Evolutionary conservation across 441 rosid species (phyloP), one percentile per base, ranked within the genome.

Genomic region (Capsella rubella): DNA sequence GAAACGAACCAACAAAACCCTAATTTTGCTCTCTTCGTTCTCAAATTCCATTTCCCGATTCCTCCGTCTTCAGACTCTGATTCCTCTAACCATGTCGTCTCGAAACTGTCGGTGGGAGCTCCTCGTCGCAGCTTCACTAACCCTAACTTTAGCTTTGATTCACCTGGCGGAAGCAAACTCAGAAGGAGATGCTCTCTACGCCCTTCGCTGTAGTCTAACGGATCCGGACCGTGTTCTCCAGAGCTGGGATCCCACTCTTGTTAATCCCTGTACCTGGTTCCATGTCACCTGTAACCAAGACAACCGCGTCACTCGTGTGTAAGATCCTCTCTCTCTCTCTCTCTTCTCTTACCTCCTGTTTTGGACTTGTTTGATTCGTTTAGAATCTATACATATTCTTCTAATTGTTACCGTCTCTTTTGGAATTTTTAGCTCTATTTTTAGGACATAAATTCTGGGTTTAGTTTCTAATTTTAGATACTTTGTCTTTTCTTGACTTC

Each of bases 231-330:
- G 83, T 84, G 97, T 89, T n/a, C 91, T 93, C 58, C 96, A 91
- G 83, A 91, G 98, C 84, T 93, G 98, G 98, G 97, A 93, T 86
- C 96, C 98, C 12, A 91, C 88, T 60, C 96, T 93, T 18, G 98
- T 93, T 47, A 91, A 84, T 56, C 96, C 98, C 1, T 93, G 97
- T 68, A 93, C 98, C 47, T 93, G 98, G 98, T 94, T 94, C 77
- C 98, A 94, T 68, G 82, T 92, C 83, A 92, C 97, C 60, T 94
- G 99, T 82, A 88, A 93, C 76, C 93, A 79, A 80, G 82, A 89
- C 61, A 88, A 83, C 71, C 96, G 89, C 72, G 98, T 93, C 56
- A 91, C 98, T 37, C 87, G 98, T 57, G 74, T 93, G 98, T 93
- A 84, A 45, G 83, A 21, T n/a, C 69, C 51, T 69, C 68, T 67